A percentile compares a stretch with the other conserved stretches of the same genome.
Conservation (phyloP, 1,284 basidiomycete genomes). For the Taiwanofungus camphoratus region DNA sequence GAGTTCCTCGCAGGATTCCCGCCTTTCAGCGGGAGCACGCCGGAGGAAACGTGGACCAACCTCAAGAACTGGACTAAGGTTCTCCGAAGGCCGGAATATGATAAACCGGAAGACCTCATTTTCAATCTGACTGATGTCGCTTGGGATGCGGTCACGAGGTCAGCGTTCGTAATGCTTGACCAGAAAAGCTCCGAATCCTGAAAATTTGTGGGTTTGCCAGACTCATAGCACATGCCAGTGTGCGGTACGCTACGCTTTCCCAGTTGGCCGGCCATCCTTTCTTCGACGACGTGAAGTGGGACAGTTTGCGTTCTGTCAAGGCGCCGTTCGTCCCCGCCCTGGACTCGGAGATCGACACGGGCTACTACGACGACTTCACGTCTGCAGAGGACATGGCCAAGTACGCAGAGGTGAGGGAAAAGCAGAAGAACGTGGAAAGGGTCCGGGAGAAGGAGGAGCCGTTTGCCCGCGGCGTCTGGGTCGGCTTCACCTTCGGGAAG, state of each 20-base stretch:
- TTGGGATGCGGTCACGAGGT: constrained; percentile 95
- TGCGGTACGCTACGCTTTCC: constrained; percentile 71
- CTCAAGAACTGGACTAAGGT: constrained; percentile 97
- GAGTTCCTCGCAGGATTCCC: constrained; percentile 98
- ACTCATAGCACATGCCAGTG: constrained; percentile 71
- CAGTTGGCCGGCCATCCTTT: constrained; percentile 83
- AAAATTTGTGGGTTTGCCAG: constrained; percentile 18
- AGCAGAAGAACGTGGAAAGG: constrained; percentile 90
- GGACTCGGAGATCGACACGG: constrained; percentile 93
- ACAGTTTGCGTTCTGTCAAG: constrained; percentile 68
- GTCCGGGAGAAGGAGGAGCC: constrained; percentile 84
- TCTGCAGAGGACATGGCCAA: constrained; percentile 96
- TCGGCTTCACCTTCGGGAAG: constrained; percentile 96
- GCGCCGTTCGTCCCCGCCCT: constrained; percentile 96
- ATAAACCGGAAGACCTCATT: constrained; percentile 92
- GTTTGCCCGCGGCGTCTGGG: constrained; percentile 80
- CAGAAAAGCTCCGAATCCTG: neutral
- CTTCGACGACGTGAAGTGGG: constrained; percentile 77
- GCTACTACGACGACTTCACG: constrained; percentile 98
- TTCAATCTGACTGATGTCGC: constrained; percentile 94
- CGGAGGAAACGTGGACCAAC: constrained; percentile 99
- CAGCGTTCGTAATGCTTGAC: constrained; percentile 15
- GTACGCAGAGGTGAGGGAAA: constrained; percentile 96
- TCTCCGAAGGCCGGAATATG: constrained; percentile 89
- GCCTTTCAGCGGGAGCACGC: constrained; percentile 92